Evolutionary conservation across 768 basidiomycete species (phyloP).

Genomic region (Boletus coccyginus): DNA sequence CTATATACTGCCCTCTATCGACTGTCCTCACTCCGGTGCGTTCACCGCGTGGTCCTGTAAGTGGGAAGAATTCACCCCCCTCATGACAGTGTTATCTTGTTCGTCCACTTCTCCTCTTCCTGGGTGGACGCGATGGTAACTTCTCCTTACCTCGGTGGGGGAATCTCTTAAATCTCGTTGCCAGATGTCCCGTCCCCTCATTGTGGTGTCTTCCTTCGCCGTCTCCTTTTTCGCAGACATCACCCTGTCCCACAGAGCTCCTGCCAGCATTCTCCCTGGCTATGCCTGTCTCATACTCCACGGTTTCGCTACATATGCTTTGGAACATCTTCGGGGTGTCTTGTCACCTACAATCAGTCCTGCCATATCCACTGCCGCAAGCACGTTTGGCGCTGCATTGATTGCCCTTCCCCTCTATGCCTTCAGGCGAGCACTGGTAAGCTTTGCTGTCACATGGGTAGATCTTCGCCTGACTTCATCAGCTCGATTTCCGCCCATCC

Average conservation of each 20-base stretch:
- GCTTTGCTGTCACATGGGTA: slow-evolving; percentile 18
- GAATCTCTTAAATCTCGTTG: not conserved
- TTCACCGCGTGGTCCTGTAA: not conserved
- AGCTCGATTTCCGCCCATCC: slow-evolving; percentile 51
- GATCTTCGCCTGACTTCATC: slow-evolving; percentile 10
- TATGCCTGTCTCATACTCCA: slow-evolving; percentile 65
- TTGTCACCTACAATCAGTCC: slow-evolving; percentile 57
- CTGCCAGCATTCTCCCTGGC: slow-evolving; percentile 50
- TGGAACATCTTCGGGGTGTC: slow-evolving; percentile 60
- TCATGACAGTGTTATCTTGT: slow-evolving; percentile 57
- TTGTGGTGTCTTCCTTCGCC: slow-evolving; percentile 46
- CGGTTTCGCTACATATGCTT: slow-evolving; percentile 54
- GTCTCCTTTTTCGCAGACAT: slow-evolving; percentile 61
- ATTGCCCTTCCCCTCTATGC: slow-evolving; percentile 64
- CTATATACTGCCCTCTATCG: slow-evolving; percentile 68
- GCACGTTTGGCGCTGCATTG: slow-evolving; percentile 59
- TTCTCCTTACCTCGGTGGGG: slow-evolving; percentile 44
- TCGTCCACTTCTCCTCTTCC: slow-evolving; percentile 65
- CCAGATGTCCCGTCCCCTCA: slow-evolving; percentile 50
- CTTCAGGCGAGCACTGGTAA: slow-evolving; percentile 57
- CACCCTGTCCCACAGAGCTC: slow-evolving; percentile 35
- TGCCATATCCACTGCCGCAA: slow-evolving; percentile 53
- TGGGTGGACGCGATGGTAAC: slow-evolving; percentile 59
- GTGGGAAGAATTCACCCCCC: not conserved
- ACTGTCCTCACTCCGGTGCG: slow-evolving; percentile 64